phyloP scores from a whole-genome alignment of 352 stramenopile species.

The Phytophthora tentaculata region DNA sequence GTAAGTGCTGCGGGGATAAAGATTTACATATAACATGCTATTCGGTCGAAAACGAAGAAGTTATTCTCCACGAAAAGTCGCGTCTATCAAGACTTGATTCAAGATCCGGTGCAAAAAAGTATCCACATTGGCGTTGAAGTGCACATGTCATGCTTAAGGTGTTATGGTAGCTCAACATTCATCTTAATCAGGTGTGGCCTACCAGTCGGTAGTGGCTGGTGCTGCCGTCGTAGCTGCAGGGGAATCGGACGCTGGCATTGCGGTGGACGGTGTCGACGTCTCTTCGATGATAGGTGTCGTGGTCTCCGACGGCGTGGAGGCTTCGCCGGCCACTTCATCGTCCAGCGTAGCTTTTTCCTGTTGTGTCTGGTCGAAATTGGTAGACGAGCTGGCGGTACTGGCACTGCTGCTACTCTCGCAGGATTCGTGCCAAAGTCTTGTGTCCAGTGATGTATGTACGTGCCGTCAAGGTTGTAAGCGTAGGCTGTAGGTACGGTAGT shows the following conservation, averaged over 20 bases:
- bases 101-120: conserved; percentile 18
- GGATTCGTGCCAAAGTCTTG: conserved; percentile 45
- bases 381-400: conserved; percentile 25
- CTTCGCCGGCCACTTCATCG: not conserved
- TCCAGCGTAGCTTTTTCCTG: conserved; percentile 12
- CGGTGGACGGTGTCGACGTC: too few relatives aligned
- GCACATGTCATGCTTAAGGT: too few relatives aligned
- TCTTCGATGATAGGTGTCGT: too few relatives aligned
- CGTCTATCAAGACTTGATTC: too few relatives aligned
- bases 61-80: conserved; percentile 21
- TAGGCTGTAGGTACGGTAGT: too few relatives aligned
- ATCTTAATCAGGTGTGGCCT: conserved; percentile 26
- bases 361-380: conserved; percentile 17
- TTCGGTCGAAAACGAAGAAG: conserved; percentile 5
- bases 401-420: conserved; percentile 32
- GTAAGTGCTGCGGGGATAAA: not conserved
- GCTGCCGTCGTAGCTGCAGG: not conserved
- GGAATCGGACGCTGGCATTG: too few relatives aligned
- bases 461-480: conserved; percentile 17
- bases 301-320: conserved; percentile 11
- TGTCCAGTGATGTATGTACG: conserved; percentile 54
- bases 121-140: conserved; percentile 3
- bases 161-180: too few relatives aligned
- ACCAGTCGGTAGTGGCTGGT: conserved; percentile 33
- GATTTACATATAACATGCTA: too few relatives aligned